Base-by-base conservation (phyloP, 2,329 filamentous ascomycete genomes). In the Penicillium vulpinum region DNA sequence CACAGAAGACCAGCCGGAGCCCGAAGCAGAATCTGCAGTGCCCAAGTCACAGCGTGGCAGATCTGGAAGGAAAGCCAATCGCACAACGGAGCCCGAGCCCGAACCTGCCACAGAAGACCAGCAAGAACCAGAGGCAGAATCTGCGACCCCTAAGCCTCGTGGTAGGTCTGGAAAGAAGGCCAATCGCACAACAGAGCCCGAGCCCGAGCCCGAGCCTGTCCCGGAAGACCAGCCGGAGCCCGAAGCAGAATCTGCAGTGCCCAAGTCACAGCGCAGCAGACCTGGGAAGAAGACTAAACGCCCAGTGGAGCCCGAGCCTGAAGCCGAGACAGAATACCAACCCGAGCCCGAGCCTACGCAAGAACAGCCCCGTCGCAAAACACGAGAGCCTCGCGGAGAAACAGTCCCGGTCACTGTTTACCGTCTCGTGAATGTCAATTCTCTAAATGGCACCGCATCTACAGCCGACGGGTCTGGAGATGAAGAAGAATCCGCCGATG, bases 391-490 rank as follows among this genome's bases (percentile, higher is more conserved):
- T 31, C 70, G 72, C 15, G 73, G 71, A 15, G 70, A 74, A 55
- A 75, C 74, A 1, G 72, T 77, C 4, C 71, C 75, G 21, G 71
- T 77, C 35, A 75, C 72, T 5, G 72, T 77, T n/a, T 74, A 77
- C 51, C 75, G 75, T 22, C 70, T 77, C 40, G 63, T 67, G 8
- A 75, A 76, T 51, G 68, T 67, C 60, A 60, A 66, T 47, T 68
- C 70, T 4, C 64, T 77, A 4, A 63, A 64, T 41, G 60, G 58
- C n/a, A 62, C 63, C 26, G 52, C 61, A 15, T 47, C 61, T 8
- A 50, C 57, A 45, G 44, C 51, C 16, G 59, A 62, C 9, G 68
- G 59, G 21, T 66, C 68, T 35, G 61, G 62, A 24, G 60, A 60
- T 16, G 69, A 70, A 13, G 66, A 70, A 29, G 66, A 68, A 22